Percentiles rank a stretch among this genome's conserved stretches.
These are phyloP conservation scores for Thraustochytrium striatum DNA, from an alignment of 352 stramenopile species.

Conservation along the genomic window DNA sequence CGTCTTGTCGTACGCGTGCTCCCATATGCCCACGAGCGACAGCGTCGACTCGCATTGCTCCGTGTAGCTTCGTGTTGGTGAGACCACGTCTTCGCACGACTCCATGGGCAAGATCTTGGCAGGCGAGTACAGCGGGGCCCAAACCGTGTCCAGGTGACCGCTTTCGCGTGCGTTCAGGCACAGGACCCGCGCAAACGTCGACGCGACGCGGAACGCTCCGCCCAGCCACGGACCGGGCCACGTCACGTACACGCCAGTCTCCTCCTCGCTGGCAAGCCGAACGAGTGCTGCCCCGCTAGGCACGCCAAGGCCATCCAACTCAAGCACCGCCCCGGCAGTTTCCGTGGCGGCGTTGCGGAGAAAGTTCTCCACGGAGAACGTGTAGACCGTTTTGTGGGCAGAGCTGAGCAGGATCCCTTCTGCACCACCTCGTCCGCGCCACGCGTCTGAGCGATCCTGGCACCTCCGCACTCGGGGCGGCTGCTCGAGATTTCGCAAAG, in stretches of 20 bases:
- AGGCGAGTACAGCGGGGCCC: neutral
- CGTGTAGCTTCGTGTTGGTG: neutral
- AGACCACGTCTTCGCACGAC: neutral
- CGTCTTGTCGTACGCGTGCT: neutral
- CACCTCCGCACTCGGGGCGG: neutral
- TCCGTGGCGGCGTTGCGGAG: constrained; percentile 6
- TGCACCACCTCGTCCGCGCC: neutral
- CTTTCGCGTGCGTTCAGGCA: constrained; percentile 28
- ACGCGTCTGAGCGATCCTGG: neutral
- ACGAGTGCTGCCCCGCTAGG: neutral
- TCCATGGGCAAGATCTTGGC: neutral
- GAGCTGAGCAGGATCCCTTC: constrained; percentile 21
- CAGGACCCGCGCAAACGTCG: neutral
- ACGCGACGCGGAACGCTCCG: neutral
- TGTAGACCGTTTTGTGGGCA: neutral
- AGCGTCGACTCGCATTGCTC: neutral
- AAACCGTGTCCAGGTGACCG: too few species aligned
- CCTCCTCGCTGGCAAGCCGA: neutral
- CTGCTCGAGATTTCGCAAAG: neutral
- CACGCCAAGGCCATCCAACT: constrained; percentile 1
- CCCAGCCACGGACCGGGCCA: constrained; percentile 16
- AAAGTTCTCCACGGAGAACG: constrained; percentile 6
- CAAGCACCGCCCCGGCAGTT: neutral
- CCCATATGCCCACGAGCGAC: neutral
- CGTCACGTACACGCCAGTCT: neutral